Conservation (phyloP, 78 protist species). For the Polysphondylium violaceum region DNA sequence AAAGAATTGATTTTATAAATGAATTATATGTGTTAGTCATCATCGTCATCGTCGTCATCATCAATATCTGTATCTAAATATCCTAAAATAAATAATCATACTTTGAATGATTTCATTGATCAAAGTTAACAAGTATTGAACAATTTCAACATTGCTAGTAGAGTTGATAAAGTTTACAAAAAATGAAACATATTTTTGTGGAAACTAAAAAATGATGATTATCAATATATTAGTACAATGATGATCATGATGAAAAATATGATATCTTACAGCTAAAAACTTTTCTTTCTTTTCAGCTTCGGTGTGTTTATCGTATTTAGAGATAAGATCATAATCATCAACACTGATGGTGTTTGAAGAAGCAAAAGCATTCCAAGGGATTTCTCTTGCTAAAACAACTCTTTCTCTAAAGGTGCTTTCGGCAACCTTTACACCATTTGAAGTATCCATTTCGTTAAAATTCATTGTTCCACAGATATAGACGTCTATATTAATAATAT, state of each 20-base stretch:
- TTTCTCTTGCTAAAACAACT: slow-evolving; percentile 47
- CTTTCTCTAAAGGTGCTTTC: slow-evolving; percentile 53
- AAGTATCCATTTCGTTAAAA: slow-evolving; percentile 33
- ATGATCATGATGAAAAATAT: background rate
- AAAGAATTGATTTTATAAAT: background rate
- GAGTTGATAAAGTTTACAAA: slow-evolving; percentile 62
- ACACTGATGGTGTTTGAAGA: slow-evolving; percentile 26
- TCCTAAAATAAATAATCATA: background rate
- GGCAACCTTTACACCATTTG: slow-evolving; percentile 70
- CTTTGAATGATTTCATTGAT: slow-evolving; percentile 72
- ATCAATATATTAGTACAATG: background rate
- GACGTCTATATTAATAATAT: too few species aligned
- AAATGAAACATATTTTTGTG: slow-evolving; percentile 37
- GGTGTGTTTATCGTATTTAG: slow-evolving; percentile 69
- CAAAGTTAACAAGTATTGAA: slow-evolving; percentile 74
- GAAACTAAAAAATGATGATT: slow-evolving; percentile 32
- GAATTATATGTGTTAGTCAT: background rate
- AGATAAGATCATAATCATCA: slow-evolving; percentile 61
- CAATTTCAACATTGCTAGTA: slow-evolving; percentile 58
- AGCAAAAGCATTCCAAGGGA: slow-evolving; percentile 64
- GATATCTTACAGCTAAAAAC: slow-evolving; percentile 21
- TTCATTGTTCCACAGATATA: slow-evolving; percentile 12
- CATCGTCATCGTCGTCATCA: too few species aligned
- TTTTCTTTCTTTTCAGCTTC: slow-evolving; percentile 57
- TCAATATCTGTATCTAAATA: background rate